Evolutionary conservation across 2,329 filamentous ascomycete species (phyloP).

Genomic region (Stachybotrys echinatus): DNA sequence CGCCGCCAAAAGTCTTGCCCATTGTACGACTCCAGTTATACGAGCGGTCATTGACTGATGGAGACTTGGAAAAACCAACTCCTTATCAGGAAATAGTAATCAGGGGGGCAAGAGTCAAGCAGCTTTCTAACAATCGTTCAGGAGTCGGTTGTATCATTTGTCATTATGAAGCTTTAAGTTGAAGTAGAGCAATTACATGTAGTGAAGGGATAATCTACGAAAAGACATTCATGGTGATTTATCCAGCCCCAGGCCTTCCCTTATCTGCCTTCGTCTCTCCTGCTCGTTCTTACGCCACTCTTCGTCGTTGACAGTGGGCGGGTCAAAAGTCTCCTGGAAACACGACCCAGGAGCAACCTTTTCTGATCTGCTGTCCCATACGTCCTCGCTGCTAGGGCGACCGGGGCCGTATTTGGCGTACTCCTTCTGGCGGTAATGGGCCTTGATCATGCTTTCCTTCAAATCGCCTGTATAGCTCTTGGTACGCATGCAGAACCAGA

Average conservation of each 20-base stretch:
- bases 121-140: too few relatives aligned
- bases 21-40: too few relatives aligned
- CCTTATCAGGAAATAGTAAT: too few relatives aligned
- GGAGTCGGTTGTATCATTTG: too few relatives aligned
- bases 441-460: conserved; percentile 57
- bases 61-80: too few relatives aligned
- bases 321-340: conserved; percentile 36
- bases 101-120: too few relatives aligned
- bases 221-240: conserved; percentile 5
- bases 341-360: conserved; percentile 46
- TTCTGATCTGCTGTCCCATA: conserved; percentile 73
- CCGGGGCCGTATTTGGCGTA: conserved; percentile 59
- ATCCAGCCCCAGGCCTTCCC: conserved; percentile 24
- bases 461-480: conserved; percentile 55
- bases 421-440: conserved; percentile 63
- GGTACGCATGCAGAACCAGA: conserved; percentile 96
- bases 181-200: not conserved
- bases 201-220: not conserved
- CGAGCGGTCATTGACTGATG: too few relatives aligned
- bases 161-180: not conserved
- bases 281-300: conserved; percentile 33
- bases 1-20: too few relatives aligned
- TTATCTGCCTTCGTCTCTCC: conserved; percentile 26
- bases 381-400: conserved; percentile 73
- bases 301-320: conserved; percentile 32